Evolutionary conservation across 2,329 filamentous ascomycete species (phyloP).

Genomic region (Shiraia sp.): DNA sequence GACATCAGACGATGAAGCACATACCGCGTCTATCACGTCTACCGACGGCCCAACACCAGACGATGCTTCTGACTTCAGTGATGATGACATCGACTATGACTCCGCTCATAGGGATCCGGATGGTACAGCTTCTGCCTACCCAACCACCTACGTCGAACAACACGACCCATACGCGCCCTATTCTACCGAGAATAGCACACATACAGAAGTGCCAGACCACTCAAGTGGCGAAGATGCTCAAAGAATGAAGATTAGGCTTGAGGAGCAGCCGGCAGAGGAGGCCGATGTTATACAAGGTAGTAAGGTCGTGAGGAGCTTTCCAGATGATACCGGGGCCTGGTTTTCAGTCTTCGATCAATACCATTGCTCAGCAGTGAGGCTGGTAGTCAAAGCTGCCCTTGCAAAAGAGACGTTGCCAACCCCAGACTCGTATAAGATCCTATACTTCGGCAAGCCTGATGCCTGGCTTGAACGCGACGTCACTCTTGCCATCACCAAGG

Average conservation of each 20-base stretch:
- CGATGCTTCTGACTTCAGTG: constrained; percentile 37
- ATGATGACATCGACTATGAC: constrained; percentile 37
- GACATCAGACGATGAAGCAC: constrained; percentile 43
- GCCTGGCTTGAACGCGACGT: constrained; percentile 38
- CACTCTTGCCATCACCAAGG: constrained; percentile 33
- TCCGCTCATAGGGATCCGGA: constrained; percentile 21
- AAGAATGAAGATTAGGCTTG: constrained; percentile 20
- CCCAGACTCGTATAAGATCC: constrained; percentile 34
- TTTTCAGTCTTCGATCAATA: constrained; percentile 33
- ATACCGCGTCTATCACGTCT: constrained; percentile 43
- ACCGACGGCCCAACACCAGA: constrained; percentile 39
- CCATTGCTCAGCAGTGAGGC: constrained; percentile 28
- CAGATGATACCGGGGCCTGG: constrained; percentile 22
- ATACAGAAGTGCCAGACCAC: constrained; percentile 33
- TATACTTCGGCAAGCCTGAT: constrained; percentile 37
- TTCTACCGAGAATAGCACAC: constrained; percentile 32
- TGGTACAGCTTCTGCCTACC: constrained; percentile 24
- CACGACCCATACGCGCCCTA: constrained; percentile 17
- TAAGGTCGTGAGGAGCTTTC: constrained; percentile 28
- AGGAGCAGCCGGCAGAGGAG: constrained; percentile 24
- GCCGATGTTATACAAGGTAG: constrained; percentile 18
- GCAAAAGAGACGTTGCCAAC: constrained; percentile 28
- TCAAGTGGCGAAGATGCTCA: constrained; percentile 24
- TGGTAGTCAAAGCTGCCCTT: constrained; percentile 35
- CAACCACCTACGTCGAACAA: constrained; percentile 15